A percentile compares a stretch with the other conserved stretches of the same genome.
phyloP scores from a whole-genome alignment of 768 basidiomycete species.

The Lyophyllum atratum region DNA sequence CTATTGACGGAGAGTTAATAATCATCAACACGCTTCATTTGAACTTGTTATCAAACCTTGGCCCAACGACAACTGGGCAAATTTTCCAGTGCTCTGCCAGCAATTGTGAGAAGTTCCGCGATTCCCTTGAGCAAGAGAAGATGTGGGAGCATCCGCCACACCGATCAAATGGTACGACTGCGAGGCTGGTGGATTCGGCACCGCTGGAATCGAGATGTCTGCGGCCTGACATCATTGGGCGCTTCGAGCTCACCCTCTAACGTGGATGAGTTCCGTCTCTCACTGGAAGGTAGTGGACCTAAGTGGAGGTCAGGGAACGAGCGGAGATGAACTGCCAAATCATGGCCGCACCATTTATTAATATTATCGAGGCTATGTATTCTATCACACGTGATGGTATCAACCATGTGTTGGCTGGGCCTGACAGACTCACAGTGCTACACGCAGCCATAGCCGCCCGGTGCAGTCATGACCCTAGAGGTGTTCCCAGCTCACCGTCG shows the following conservation, averaged over 20 bases:
- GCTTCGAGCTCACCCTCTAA: background rate
- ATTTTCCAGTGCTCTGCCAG: background rate
- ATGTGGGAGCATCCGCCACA: background rate
- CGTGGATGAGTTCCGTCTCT: background rate
- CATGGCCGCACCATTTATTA: no score
- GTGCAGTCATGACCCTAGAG: no score
- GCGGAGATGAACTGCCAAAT: background rate
- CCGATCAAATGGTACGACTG: background rate
- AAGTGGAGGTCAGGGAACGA: background rate
- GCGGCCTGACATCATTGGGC: background rate
- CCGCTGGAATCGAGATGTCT: background rate
- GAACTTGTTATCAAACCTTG: background rate
- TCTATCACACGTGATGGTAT: background rate
- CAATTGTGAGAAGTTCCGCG: background rate
- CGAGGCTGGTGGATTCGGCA: background rate
- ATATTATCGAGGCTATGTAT: no score
- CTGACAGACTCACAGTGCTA: background rate
- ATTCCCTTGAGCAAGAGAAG: background rate
- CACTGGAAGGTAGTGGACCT: background rate
- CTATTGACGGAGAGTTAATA: background rate
- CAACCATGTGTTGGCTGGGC: background rate
- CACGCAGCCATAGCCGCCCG: background rate
- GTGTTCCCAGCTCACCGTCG: no score
- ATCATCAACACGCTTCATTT: background rate
- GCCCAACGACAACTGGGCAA: background rate